These are phyloP conservation scores for Echinosophora koreensis DNA, from an alignment of 306 rosid species.

Conservation along the genomic window DNA sequence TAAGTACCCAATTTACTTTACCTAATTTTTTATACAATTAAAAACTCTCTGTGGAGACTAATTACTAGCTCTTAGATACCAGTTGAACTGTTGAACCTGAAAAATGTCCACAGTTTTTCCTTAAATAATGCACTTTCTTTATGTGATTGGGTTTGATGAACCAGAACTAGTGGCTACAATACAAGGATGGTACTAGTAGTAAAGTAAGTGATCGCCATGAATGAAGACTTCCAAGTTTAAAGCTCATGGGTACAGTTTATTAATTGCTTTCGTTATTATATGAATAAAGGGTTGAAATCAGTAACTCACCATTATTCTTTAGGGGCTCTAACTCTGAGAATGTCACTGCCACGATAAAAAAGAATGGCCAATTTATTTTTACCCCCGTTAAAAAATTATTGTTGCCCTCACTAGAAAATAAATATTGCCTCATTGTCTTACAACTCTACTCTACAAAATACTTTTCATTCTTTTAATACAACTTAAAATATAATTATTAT, in stretches of 20 bases:
- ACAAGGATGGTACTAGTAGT: neutral
- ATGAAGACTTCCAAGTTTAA: slow-evolving; percentile 1
- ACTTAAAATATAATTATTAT: too few relatives aligned
- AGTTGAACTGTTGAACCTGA: neutral
- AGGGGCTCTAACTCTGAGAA: neutral
- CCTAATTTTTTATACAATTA: too few relatives aligned
- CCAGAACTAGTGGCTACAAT: neutral
- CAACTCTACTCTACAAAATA: too few relatives aligned
- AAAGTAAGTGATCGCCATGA: neutral
- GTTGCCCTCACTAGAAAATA: too few relatives aligned
- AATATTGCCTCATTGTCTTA: too few relatives aligned
- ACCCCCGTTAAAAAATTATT: too few relatives aligned
- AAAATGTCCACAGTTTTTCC: neutral
- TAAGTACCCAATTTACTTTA: too few relatives aligned
- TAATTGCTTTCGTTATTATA: neutral
- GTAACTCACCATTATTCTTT: neutral
- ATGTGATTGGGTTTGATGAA: neutral
- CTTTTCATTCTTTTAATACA: too few relatives aligned
- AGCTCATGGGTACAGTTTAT: slow-evolving; percentile 7
- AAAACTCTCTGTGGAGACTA: neutral
- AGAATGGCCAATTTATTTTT: slow-evolving; percentile 15
- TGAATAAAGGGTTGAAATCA: neutral
- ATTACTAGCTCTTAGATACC: neutral
- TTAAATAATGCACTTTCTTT: neutral
- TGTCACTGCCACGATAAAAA: neutral